These are phyloP conservation scores for Colletotrichum camelliae DNA, from an alignment of 2,329 filamentous ascomycete genomes.

Conservation along the genomic window DNA sequence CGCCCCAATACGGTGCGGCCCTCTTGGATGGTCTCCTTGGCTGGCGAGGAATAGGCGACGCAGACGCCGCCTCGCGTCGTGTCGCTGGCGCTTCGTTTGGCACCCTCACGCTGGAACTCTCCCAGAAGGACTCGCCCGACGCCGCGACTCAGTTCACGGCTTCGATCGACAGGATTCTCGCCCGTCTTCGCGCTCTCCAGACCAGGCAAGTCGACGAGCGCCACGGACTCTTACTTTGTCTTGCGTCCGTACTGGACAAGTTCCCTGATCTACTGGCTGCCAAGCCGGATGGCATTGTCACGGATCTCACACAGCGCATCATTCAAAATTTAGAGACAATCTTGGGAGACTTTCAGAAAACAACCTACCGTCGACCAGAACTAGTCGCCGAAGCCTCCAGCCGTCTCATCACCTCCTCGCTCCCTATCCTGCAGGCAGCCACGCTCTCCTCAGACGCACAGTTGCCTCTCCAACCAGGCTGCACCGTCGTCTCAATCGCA, in stretches of 20 bases:
- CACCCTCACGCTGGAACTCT: constrained; percentile 50
- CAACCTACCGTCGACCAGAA: constrained; percentile 64
- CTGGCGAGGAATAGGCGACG: constrained; percentile 88
- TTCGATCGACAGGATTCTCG: constrained; percentile 47
- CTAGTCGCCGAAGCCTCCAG: constrained; percentile 67
- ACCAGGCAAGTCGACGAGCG: constrained; percentile 70
- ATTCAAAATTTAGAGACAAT: constrained; percentile 35
- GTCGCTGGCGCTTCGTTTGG: constrained; percentile 76
- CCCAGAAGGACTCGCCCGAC: constrained; percentile 21
- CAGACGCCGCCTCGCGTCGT: constrained; percentile 75
- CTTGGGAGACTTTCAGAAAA: constrained; percentile 45
- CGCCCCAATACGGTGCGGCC: constrained; percentile 71
- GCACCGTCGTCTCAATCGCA: constrained; percentile 24
- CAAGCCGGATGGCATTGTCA: not conserved
- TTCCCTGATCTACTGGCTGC: constrained; percentile 39
- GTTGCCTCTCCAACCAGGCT: constrained; percentile 3
- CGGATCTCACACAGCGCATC: not conserved
- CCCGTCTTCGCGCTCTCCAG: constrained; percentile 51
- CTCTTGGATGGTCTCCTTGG: constrained; percentile 74
- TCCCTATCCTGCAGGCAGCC: constrained; percentile 51
- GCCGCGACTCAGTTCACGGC: constrained; percentile 32
- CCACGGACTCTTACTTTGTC: constrained; percentile 68
- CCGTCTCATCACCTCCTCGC: constrained; percentile 59
- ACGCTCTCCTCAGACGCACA: constrained; percentile 15
- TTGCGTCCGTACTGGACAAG: constrained; percentile 63